phyloP scores from a whole-genome alignment of 148 eudicot genomes.

The Chenopodium suecicum region DNA sequence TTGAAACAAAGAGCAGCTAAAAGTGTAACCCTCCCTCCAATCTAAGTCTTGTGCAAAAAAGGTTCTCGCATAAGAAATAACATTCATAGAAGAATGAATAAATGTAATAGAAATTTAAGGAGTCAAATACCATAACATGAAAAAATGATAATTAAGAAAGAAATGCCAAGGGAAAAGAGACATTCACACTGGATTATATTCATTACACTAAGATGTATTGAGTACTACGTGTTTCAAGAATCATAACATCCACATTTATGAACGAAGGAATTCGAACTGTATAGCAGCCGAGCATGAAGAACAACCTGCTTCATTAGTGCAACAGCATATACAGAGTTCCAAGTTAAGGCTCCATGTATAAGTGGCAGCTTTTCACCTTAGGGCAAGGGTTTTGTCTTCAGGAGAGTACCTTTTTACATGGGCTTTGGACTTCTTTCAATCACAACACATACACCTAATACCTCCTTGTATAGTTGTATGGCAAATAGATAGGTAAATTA shows the following conservation, averaged over 20 bases:
- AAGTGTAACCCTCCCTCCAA: background rate
- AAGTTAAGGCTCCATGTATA: no score
- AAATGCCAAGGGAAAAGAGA: background rate
- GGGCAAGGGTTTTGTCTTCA: background rate
- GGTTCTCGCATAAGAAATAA: background rate
- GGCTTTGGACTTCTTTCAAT: background rate
- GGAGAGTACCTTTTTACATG: background rate
- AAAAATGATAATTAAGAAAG: background rate
- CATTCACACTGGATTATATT: background rate
- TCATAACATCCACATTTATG: background rate
- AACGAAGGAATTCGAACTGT: background rate
- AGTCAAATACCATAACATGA: background rate
- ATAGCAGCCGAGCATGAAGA: background rate
- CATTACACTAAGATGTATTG: no score
- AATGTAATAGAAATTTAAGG: no score
- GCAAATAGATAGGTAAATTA: background rate
- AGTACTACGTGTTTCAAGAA: background rate
- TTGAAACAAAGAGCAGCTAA: background rate
- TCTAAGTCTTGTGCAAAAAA: background rate
- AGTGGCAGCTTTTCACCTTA: background rate
- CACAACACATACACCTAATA: background rate
- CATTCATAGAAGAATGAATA: background rate
- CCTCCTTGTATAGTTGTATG: background rate
- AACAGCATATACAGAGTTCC: background rate
- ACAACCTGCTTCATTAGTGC: background rate